Conservation (phyloP, 768 basidiomycete species). For the Boletus fagicola region DNA sequence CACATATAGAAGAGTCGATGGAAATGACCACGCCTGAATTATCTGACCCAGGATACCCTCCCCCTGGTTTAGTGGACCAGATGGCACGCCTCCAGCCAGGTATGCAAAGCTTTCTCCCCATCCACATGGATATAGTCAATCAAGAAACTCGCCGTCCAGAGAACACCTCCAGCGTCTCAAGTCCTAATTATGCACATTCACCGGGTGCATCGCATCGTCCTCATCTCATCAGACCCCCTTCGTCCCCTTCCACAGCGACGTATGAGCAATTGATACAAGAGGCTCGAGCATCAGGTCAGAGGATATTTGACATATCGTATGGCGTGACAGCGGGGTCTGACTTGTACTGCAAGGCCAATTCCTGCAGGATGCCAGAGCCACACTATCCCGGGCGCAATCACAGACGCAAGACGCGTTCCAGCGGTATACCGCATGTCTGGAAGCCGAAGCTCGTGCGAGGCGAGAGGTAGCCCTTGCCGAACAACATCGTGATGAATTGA, state of each 20-base stretch:
- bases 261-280: constrained; percentile 57
- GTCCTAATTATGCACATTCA: constrained; percentile 32
- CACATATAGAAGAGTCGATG: constrained; percentile 36
- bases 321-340: constrained; percentile 5
- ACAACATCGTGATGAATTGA: constrained; percentile 64
- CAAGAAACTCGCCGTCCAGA: constrained; percentile 18
- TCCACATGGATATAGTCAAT: constrained; percentile 4
- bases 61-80: constrained; percentile 32
- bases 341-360: constrained; percentile 47
- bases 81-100: constrained; percentile 37
- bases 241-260: constrained; percentile 50
- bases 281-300: constrained; percentile 59
- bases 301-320: constrained; percentile 9
- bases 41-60: constrained; percentile 34
- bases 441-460: constrained; percentile 64
- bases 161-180: constrained; percentile 30
- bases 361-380: constrained; percentile 57
- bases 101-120: constrained; percentile 10
- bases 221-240: constrained; percentile 44
- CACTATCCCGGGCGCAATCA: constrained; percentile 62
- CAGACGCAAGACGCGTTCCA: constrained; percentile 72
- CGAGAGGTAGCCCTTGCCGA: constrained; percentile 63
- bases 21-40: constrained; percentile 35
- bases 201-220: constrained; percentile 31
- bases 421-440: constrained; percentile 65